Evolutionary conservation across 2,329 filamentous ascomycete species (phyloP).

Genomic region (Stagonosporopsis cucurbitacearum): DNA sequence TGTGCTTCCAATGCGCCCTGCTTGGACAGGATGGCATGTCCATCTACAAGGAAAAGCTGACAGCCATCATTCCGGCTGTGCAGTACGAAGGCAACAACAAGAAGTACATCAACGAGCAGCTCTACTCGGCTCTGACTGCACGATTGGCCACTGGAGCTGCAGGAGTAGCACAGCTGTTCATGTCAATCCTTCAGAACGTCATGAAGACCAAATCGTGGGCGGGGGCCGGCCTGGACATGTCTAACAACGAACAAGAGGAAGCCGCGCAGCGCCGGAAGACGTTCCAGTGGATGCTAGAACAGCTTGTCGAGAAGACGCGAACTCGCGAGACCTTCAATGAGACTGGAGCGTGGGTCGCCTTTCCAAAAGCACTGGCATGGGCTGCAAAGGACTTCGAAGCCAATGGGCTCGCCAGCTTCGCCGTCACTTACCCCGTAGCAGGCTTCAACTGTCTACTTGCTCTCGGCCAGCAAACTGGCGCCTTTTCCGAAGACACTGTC

Average conservation of each 20-base stretch:
- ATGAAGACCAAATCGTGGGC: constrained; percentile 40
- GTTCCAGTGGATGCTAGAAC: constrained; percentile 40
- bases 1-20: constrained; percentile 47
- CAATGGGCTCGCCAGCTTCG: constrained; percentile 39
- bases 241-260: constrained; percentile 23
- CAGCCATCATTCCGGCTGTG: constrained; percentile 38
- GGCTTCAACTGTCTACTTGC: constrained; percentile 37
- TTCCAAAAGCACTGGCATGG: constrained; percentile 37
- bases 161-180: constrained; percentile 41
- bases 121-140: constrained; percentile 42
- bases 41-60: constrained; percentile 40
- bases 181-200: constrained; percentile 37
- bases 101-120: constrained; percentile 44
- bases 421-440: constrained; percentile 37
- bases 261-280: constrained; percentile 25
- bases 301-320: constrained; percentile 34
- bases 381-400: constrained; percentile 33
- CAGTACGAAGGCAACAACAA: constrained; percentile 40
- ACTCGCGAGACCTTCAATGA: constrained; percentile 44
- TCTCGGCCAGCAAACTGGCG: constrained; percentile 27
- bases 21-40: constrained; percentile 30
- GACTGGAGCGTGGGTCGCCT: constrained; percentile 38
- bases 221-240: constrained; percentile 21
- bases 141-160: constrained; percentile 39
- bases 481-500: constrained; percentile 21